These are phyloP conservation scores for Candida schatavii DNA, from an alignment of 805 yeast genomes.

Conservation along the genomic window DNA sequence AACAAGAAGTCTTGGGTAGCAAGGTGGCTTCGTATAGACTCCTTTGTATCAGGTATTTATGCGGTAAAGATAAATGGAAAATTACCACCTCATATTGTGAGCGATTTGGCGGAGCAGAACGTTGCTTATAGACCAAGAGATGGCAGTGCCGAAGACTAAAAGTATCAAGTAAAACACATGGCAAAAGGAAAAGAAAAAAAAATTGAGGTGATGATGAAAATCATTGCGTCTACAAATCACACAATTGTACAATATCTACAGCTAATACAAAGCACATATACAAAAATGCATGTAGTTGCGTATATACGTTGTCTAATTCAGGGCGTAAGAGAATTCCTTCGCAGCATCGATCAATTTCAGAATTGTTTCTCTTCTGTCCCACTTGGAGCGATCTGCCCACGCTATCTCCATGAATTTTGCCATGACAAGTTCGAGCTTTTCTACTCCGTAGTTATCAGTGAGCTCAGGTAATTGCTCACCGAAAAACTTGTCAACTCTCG, in stretches of 20 bases:
- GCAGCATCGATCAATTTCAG: slow-evolving; percentile 25
- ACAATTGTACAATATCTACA: no score
- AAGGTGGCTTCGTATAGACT: slow-evolving; percentile 88
- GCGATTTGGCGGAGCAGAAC: slow-evolving; percentile 69
- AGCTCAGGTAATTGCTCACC: slow-evolving; percentile 20
- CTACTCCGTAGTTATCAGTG: slow-evolving; percentile 36
- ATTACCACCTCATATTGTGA: slow-evolving; percentile 80
- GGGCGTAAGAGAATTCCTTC: slow-evolving; percentile 8
- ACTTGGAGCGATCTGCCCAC: slow-evolving; percentile 60
- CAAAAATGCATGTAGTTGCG: background rate
- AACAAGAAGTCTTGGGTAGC: slow-evolving; percentile 89
- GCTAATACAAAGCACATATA: no score
- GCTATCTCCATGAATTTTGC: slow-evolving; percentile 68
- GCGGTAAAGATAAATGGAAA: slow-evolving; percentile 93
- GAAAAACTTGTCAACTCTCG: slow-evolving; percentile 21
- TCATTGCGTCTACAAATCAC: no score
- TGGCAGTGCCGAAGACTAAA: slow-evolving; percentile 71
- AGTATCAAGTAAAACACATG: background rate
- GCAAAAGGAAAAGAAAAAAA: background rate
- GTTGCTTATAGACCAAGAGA: slow-evolving; percentile 91
- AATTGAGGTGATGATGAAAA: no score
- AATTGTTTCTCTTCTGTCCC: slow-evolving; percentile 43
- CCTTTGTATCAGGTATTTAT: slow-evolving; percentile 83
- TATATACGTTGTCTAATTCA: background rate
- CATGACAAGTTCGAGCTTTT: slow-evolving; percentile 42